Evolutionary conservation across 805 yeast species (phyloP), one percentile per base, ranked within the genome.

Genomic region (Yarrowia sp.): DNA sequence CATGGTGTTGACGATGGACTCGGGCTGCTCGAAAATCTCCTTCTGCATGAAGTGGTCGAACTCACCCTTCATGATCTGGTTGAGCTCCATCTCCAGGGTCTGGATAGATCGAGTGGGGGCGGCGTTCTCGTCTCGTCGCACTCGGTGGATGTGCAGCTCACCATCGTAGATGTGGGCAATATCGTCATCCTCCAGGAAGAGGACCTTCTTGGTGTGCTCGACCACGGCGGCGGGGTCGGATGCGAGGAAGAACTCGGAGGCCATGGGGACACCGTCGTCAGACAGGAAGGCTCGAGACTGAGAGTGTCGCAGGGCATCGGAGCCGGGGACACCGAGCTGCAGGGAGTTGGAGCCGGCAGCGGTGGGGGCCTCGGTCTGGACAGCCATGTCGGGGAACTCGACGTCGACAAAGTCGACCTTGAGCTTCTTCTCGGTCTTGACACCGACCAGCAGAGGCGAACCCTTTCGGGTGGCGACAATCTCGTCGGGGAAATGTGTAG

Each of bases 11-110:
- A 93, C 90, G 65, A 98, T 90, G 3, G 98, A 93, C 77, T 95
- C 99, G 46, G 99, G 99, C 82, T 95, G 99, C 81, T 95, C 99
- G 77, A 90, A 92, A 74, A 95, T 95, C 82, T 95, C 99, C 85
- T 95, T 95, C 82, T 92, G 96, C 99, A 95, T 95, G 80, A 94
- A 95, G 82, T 95, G 99, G 74, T 86, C 88, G 82, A 90, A 94
- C 72, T 91, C 90, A 75, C 99, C 99, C 83, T 92, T 94, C 98
- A 95, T 95, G 78, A 95, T 94, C 82, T 95, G 96, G 71, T 96
- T 95, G 78, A 95, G 86, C 82, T 95, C 97, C 89, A 95, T 85
- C 82, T 95, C 99, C 76, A 95, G 84, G 61, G 98, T 95, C 81
- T 95, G 97, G 76, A 95, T 96, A 67, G 94, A 90, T 84, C 99